These are phyloP conservation scores for Malus domestica DNA, from an alignment of 306 rosid genomes.

Conservation along the genomic window DNA sequence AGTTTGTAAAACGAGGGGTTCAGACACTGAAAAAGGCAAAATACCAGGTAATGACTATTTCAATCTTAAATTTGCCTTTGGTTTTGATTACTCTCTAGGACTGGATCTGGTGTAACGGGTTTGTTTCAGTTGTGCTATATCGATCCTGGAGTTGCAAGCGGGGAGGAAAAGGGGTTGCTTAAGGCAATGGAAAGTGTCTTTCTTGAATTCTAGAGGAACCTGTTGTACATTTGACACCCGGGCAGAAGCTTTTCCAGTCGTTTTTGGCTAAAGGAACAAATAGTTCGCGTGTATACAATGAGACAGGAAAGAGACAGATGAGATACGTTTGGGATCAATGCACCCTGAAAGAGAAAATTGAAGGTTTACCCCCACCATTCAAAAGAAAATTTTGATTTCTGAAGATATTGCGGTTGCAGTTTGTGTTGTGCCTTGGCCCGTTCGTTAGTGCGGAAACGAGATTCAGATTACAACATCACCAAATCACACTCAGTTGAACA, in stretches of 20 bases:
- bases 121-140: slow-evolving; percentile 68
- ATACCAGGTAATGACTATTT: slow-evolving; percentile 51
- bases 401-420: neutral
- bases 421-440: too few relatives aligned
- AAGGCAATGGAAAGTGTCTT: slow-evolving; percentile 59
- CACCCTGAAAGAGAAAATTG: neutral
- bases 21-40: slow-evolving; percentile 70
- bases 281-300: neutral
- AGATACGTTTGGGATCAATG: neutral
- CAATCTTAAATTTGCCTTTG: neutral
- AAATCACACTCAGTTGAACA: too few relatives aligned
- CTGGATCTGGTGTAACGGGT: slow-evolving; percentile 21
- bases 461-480: too few relatives aligned
- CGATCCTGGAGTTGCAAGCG: slow-evolving; percentile 62
- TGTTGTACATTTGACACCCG: slow-evolving; percentile 2
- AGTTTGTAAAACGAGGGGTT: slow-evolving; percentile 57
- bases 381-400: neutral
- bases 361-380: neutral
- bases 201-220: slow-evolving; percentile 44
- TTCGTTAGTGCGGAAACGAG: too few relatives aligned
- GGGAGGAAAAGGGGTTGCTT: slow-evolving; percentile 52
- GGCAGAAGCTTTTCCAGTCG: neutral
- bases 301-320: neutral
- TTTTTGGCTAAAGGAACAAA: neutral
- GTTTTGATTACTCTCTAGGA: neutral